These are phyloP conservation scores for Mrakia hoshinonis DNA, from an alignment of 768 basidiomycete genomes.

Conservation along the genomic window DNA sequence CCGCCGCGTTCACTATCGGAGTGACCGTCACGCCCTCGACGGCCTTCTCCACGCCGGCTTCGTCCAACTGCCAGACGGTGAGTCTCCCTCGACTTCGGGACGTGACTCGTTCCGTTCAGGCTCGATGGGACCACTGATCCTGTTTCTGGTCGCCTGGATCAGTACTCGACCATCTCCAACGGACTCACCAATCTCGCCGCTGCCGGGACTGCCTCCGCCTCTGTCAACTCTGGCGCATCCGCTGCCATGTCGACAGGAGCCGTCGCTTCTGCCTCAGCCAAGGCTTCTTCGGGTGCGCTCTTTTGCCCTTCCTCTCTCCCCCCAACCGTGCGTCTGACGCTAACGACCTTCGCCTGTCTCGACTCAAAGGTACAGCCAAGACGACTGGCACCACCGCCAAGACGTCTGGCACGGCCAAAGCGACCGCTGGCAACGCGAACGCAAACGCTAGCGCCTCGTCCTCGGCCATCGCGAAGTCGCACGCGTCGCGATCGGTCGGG, in stretches of 20 bases:
- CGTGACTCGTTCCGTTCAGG: background rate
- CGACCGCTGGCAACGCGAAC: background rate
- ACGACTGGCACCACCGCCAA: background rate
- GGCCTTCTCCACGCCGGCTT: conserved; percentile 31
- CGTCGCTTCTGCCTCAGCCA: background rate
- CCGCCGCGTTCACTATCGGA: conserved; percentile 39
- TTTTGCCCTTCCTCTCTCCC: background rate
- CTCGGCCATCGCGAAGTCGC: conserved; percentile 1
- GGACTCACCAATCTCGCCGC: conserved; percentile 33
- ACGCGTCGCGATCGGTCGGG: background rate
- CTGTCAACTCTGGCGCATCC: background rate
- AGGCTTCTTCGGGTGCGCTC: background rate
- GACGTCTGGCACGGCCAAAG: background rate
- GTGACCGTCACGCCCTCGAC: conserved; percentile 40
- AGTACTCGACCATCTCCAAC: conserved; percentile 39
- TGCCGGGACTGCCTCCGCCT: conserved; percentile 26
- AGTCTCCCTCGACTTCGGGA: background rate
- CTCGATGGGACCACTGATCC: background rate
- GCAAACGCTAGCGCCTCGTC: background rate
- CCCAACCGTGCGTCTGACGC: too few species aligned
- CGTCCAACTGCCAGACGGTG: conserved; percentile 33
- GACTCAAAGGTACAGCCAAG: too few species aligned
- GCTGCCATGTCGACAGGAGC: background rate
- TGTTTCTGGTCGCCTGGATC: background rate
- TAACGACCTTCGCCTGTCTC: background rate